These are phyloP conservation scores for Wickerhamiella qilinensis DNA, from an alignment of 805 yeast genomes.

Conservation along the genomic window DNA sequence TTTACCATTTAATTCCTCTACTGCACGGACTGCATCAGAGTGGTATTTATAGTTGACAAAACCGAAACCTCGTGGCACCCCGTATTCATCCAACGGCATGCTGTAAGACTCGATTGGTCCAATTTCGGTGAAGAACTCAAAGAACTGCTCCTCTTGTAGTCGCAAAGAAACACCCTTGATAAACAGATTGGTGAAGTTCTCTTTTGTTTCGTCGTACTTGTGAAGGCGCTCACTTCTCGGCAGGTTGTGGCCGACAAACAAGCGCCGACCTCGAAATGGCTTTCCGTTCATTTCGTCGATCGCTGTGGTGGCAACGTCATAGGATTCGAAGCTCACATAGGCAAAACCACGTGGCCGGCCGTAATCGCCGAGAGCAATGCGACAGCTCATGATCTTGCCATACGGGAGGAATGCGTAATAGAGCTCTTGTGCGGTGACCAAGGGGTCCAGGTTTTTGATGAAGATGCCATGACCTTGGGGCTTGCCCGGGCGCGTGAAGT, in stretches of 20 bases:
- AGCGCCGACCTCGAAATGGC: slow-evolving; percentile 18
- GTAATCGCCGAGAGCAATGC: slow-evolving; percentile 12
- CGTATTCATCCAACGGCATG: slow-evolving; percentile 31
- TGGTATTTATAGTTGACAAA: slow-evolving; percentile 30
- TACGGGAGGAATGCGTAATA: slow-evolving; percentile 9
- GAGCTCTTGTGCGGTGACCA: slow-evolving; percentile 29
- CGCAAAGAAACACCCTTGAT: slow-evolving; percentile 33
- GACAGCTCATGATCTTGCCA: slow-evolving; percentile 13
- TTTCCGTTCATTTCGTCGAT: slow-evolving; percentile 12
- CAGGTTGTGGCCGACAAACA: slow-evolving; percentile 45
- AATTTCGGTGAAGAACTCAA: slow-evolving; percentile 28
- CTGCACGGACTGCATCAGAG: slow-evolving; percentile 30
- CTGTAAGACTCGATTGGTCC: slow-evolving; percentile 36
- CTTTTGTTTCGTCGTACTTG: slow-evolving; percentile 29
- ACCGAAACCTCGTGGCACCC: slow-evolving; percentile 38
- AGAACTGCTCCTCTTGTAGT: slow-evolving; percentile 25
- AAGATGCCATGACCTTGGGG: slow-evolving; percentile 27
- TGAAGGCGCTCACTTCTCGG: slow-evolving; percentile 45
- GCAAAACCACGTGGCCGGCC: slow-evolving; percentile 17
- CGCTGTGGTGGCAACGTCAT: slow-evolving; percentile 11
- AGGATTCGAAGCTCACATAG: slow-evolving; percentile 11
- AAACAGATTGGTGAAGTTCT: slow-evolving; percentile 38
- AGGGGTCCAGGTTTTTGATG: slow-evolving; percentile 65
- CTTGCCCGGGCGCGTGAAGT: background rate
- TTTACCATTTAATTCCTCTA: slow-evolving; percentile 32